Evolutionary conservation across 768 basidiomycete species (phyloP), one percentile per base, ranked within the genome.

Genomic region (Suillus paluster): DNA sequence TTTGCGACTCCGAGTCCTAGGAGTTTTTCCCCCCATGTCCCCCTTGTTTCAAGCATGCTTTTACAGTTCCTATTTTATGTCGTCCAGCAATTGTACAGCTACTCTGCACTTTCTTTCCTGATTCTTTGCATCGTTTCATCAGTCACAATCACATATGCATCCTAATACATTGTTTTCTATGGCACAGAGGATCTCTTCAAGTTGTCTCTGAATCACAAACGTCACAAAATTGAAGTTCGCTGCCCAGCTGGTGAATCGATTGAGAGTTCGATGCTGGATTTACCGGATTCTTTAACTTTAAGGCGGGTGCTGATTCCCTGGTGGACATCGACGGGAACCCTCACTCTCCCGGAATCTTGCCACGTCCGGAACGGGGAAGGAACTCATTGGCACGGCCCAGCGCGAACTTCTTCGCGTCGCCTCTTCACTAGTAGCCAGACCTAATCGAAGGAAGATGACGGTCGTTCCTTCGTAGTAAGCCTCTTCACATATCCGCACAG

Each of bases 351-450:
- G 84, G 71, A 87, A 87, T 61, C 83, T 78, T 27, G 83, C 87
- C 65, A 84, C 83, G 9, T 82, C 86, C 86, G 67, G 87, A 89
- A 17, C 79, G 76, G 50, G 70, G 73, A 59, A 88, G 83, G 69
- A 86, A 87, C 64, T 87, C 85, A 68, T 77, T 75, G 10, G 86
- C 87, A 42, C 81, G 78, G 60, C 86, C 86, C 14, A 88, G 71
- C 0, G 86, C 87, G 58, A 85, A 88, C 68, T 86, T 87, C 70
- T 89, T 89, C 9, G 87, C 86, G 75, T 87, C 86, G 27, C 86
- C 86, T 60, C 87, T 77, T n/a, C n/a, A n/a, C n/a, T n/a, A n/a
- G n/a, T n/a, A n/a, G n/a, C n/a, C n/a, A n/a, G n/a, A n/a, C n/a
- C n/a, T n/a, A n/a, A n/a, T n/a, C n/a, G n/a, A n/a, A n/a, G n/a